Conservation (phyloP, 139 green algal species). For the Chlorella sp. region DNA sequence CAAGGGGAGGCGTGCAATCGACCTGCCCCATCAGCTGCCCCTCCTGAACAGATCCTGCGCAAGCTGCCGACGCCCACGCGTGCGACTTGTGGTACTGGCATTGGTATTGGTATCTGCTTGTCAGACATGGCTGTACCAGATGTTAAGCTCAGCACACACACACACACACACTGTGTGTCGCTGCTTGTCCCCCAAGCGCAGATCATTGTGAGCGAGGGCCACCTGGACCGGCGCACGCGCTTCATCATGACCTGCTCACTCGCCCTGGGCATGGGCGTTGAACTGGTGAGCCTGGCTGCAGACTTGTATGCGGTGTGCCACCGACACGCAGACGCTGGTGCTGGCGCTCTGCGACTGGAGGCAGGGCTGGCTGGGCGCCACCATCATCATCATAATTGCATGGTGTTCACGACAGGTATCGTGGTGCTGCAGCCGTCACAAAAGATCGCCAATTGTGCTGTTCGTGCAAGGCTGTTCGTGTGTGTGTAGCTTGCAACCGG, state of each 20-base stretch:
- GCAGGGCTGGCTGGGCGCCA: too few species aligned
- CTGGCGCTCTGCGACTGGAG: too few species aligned
- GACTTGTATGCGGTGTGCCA: too few species aligned
- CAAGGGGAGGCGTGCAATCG: neutral
- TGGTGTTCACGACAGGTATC: too few species aligned
- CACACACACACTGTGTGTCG: too few species aligned
- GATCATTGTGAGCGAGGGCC: conserved; percentile 28
- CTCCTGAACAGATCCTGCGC: neutral
- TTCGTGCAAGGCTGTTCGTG: too few species aligned
- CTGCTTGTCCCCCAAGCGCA: conserved; percentile 4
- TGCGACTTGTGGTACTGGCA: neutral
- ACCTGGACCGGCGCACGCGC: conserved; percentile 41
- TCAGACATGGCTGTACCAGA: neutral
- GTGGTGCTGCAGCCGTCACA: too few species aligned
- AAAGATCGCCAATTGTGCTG: too few species aligned
- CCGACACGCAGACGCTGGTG: too few species aligned
- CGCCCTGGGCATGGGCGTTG: conserved; percentile 41
- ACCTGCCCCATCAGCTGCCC: neutral
- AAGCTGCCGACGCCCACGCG: neutral
- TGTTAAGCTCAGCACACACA: too few species aligned
- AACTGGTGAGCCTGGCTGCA: conserved; percentile 22
- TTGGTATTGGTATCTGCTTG: neutral
- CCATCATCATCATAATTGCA: too few species aligned
- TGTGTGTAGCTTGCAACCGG: too few species aligned
- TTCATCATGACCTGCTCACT: conserved; percentile 54